Evolutionary conservation across 352 stramenopile genomes (phyloP).

Genomic region (Phytophthora cryptogea): DNA sequence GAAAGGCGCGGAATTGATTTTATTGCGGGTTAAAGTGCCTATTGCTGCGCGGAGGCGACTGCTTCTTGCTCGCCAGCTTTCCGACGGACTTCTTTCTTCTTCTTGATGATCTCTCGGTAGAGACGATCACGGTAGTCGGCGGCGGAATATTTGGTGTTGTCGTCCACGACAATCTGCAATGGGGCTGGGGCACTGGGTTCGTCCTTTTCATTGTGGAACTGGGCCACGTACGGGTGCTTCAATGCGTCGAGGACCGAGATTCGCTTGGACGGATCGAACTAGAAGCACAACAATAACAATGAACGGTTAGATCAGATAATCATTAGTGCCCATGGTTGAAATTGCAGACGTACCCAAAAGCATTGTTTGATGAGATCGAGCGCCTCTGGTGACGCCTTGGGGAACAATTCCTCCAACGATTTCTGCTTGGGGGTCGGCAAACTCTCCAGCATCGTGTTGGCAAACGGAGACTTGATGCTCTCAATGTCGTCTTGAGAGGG

Average conservation of each 20-base stretch:
- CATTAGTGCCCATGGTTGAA: neutral
- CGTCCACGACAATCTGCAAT: slow-evolving; percentile 90
- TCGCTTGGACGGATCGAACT: slow-evolving; percentile 93
- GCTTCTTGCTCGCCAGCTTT: slow-evolving; percentile 38
- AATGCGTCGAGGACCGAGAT: slow-evolving; percentile 88
- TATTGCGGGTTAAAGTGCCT: neutral
- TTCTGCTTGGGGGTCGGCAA: slow-evolving; percentile 78
- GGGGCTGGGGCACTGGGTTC: slow-evolving; percentile 77
- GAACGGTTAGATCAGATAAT: slow-evolving; percentile 1
- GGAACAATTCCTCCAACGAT: slow-evolving; percentile 87
- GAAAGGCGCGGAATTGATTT: too few relatives aligned
- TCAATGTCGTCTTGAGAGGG: slow-evolving; percentile 91
- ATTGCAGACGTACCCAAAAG: slow-evolving; percentile 62
- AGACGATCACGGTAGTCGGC: slow-evolving; percentile 93
- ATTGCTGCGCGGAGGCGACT: neutral
- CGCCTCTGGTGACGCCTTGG: slow-evolving; percentile 83
- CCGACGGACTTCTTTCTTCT: slow-evolving; percentile 91
- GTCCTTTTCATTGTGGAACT: slow-evolving; percentile 96
- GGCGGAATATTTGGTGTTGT: slow-evolving; percentile 95
- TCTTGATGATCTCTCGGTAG: slow-evolving; percentile 94
- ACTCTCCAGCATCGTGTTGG: slow-evolving; percentile 93
- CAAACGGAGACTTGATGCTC: slow-evolving; percentile 93
- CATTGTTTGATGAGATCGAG: slow-evolving; percentile 91
- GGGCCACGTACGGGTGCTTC: slow-evolving; percentile 93
- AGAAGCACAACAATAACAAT: slow-evolving; percentile 10